Conservation (phyloP, 805 yeast genomes). For the Soucietia sequanensis region DNA sequence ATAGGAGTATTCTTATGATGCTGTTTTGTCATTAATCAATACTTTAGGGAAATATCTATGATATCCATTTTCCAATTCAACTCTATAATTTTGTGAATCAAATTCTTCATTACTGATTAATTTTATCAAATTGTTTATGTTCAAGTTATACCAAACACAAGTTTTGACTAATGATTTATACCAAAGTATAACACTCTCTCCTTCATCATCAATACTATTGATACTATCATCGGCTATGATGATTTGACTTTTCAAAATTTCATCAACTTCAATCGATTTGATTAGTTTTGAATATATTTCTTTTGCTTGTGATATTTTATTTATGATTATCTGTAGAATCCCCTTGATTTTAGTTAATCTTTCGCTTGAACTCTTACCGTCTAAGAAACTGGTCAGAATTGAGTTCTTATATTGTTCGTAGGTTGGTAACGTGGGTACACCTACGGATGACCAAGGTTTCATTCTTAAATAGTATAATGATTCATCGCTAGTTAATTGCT, state of each 20-base stretch:
- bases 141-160: slow-evolving; percentile 13
- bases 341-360: slow-evolving; percentile 3
- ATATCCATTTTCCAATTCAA: slow-evolving; percentile 13
- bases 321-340: slow-evolving; percentile 6
- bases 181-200: too few relatives aligned
- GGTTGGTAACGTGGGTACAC: slow-evolving; percentile 66
- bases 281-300: slow-evolving; percentile 2
- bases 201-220: slow-evolving; percentile 3
- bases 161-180: slow-evolving; percentile 15
- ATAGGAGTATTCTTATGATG: background rate
- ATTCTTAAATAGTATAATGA: slow-evolving; percentile 49
- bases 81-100: slow-evolving; percentile 4
- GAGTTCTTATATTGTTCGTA: slow-evolving; percentile 36
- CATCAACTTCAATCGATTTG: slow-evolving; percentile 2
- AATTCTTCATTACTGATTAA: slow-evolving; percentile 4
- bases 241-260: slow-evolving; percentile 5
- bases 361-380: slow-evolving; percentile 4
- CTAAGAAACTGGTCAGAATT: slow-evolving; percentile 6
- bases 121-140: slow-evolving; percentile 9
- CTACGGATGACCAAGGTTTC: slow-evolving; percentile 79
- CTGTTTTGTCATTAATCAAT: slow-evolving; percentile 1
- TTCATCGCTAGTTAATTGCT: slow-evolving; percentile 18
- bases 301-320: slow-evolving; percentile 7
- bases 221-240: slow-evolving; percentile 1
- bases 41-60: slow-evolving; percentile 27